Evolutionary conservation across 345 rosid species (phyloP).

Genomic region (Brassica incana): DNA sequence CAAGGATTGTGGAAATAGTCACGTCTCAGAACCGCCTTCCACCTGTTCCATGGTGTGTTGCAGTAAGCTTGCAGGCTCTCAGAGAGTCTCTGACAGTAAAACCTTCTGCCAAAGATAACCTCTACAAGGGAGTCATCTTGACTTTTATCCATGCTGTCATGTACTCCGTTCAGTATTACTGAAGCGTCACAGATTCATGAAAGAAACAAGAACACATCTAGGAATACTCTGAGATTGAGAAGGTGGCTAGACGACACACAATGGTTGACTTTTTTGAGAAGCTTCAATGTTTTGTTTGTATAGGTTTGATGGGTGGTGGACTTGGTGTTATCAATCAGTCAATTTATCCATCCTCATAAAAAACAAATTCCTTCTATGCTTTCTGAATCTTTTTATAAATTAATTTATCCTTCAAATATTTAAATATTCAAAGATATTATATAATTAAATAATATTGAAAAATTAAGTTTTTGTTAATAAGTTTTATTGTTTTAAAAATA

Average conservation of each 20-base stretch:
- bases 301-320: too few species aligned
- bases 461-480: too few species aligned
- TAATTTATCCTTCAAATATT: too few species aligned
- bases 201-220: neutral
- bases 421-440: too few species aligned
- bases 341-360: too few species aligned
- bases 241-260: neutral
- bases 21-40: neutral
- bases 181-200: neutral
- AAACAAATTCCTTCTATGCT: too few species aligned
- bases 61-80: neutral
- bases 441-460: too few species aligned
- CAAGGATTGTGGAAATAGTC: slow-evolving; percentile 13
- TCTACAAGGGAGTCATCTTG: slow-evolving; percentile 17
- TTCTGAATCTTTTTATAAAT: too few species aligned
- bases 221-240: too few species aligned
- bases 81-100: neutral
- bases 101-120: neutral
- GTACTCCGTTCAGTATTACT: neutral
- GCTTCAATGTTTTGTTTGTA: neutral
- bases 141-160: neutral
- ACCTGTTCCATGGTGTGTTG: neutral
- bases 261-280: neutral
- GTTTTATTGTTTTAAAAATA: too few species aligned
- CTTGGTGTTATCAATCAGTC: too few species aligned